Percentiles rank a stretch among this genome's conserved stretches.
Evolutionary conservation across 164 flowering plant genomes (phyloP).

Genomic region (Tinospora cordifolia): DNA sequence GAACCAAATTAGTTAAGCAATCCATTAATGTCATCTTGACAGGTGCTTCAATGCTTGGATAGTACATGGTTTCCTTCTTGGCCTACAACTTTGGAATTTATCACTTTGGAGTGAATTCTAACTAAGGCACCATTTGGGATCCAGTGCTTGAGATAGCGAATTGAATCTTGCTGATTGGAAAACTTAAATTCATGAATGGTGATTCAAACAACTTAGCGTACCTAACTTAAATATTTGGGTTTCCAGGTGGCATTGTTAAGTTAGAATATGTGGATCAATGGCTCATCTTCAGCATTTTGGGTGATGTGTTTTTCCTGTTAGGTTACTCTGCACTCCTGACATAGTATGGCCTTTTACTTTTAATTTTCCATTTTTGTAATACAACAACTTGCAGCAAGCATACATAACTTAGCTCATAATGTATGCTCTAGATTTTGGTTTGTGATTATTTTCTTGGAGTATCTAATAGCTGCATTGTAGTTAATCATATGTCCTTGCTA

Average conservation of each 20-base stretch:
- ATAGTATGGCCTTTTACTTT: neutral
- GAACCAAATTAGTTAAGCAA: neutral
- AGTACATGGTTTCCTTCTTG: neutral
- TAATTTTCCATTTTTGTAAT: neutral
- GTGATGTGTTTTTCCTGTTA: too few relatives aligned
- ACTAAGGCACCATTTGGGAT: neutral
- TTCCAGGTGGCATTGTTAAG: too few relatives aligned
- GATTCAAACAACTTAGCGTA: neutral
- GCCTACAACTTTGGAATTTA: too few relatives aligned
- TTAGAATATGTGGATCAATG: too few relatives aligned
- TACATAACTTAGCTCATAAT: neutral
- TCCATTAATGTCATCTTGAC: neutral
- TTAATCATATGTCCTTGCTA: neutral
- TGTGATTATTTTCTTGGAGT: neutral
- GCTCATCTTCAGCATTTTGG: too few relatives aligned
- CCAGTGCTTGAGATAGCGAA: neutral
- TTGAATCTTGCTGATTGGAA: neutral
- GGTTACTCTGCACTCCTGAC: neutral
- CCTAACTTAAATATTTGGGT: too few relatives aligned
- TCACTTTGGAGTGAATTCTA: neutral
- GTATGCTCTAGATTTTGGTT: neutral
- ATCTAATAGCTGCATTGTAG: neutral
- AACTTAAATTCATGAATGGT: neutral
- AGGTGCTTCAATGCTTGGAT: neutral
- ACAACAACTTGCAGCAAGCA: neutral